These are phyloP conservation scores for Clohesyomyces aquaticus DNA, from an alignment of 495 filamentous ascomycete species.

Conservation along the genomic window DNA sequence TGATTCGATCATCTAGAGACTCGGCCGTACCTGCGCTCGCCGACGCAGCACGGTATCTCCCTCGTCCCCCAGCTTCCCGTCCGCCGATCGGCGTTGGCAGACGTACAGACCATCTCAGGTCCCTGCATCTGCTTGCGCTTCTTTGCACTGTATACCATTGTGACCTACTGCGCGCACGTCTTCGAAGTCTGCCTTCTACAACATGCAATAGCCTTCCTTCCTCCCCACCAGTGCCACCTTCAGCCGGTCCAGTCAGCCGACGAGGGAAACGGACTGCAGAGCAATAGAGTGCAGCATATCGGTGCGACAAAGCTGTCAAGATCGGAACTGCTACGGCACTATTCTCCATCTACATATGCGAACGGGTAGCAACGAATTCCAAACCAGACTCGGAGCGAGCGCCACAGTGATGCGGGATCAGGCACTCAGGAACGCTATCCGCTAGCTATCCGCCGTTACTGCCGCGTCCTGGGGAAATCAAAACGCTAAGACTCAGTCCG, in stretches of 20 bases:
- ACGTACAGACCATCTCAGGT: background rate
- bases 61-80: background rate
- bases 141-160: background rate
- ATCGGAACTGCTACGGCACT: constrained; percentile 15
- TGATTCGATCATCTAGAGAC: constrained; percentile 1
- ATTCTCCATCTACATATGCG: background rate
- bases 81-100: constrained; percentile 7
- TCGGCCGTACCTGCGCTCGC: background rate
- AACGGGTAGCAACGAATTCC: background rate
- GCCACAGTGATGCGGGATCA: background rate
- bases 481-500: background rate
- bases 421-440: background rate
- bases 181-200: background rate
- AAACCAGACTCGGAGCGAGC: background rate
- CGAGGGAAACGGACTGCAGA: background rate
- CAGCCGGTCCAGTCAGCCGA: background rate
- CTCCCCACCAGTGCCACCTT: background rate
- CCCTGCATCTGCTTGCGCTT: background rate
- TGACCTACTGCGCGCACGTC: background rate
- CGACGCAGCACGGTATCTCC: constrained; percentile 3
- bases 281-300: background rate
- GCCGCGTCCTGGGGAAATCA: background rate
- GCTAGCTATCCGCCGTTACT: background rate
- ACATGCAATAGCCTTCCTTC: background rate
- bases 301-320: constrained; percentile 22